Evolutionary conservation across 768 basidiomycete species (phyloP).

Genomic region (Boletus bicolor): DNA sequence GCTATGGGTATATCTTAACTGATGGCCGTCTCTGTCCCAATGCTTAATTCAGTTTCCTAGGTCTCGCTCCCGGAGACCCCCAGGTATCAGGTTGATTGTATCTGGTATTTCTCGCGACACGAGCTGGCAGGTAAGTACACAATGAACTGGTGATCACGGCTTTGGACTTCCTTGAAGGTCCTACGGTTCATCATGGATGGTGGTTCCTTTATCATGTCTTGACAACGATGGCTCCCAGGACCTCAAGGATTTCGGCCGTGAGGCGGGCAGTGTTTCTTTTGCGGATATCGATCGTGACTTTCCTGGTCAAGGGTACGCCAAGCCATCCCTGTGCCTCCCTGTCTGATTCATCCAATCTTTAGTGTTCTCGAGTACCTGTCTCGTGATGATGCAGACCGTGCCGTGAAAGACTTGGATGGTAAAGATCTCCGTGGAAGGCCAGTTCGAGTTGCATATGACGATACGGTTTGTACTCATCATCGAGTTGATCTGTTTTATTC

Average conservation of each 20-base stretch:
- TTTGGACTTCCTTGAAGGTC: constrained; percentile 17
- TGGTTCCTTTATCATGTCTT: constrained; percentile 12
- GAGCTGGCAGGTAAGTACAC: constrained; percentile 92
- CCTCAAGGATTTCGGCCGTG: constrained; percentile 95
- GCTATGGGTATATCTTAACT: constrained; percentile 47
- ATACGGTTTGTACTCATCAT: constrained; percentile 45
- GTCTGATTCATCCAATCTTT: constrained; percentile 2
- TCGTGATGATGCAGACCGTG: constrained; percentile 88
- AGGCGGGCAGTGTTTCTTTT: constrained; percentile 89
- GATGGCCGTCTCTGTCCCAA: constrained; percentile 4
- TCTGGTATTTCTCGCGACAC: constrained; percentile 90
- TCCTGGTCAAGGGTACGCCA: constrained; percentile 80
- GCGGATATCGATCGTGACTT: constrained; percentile 90
- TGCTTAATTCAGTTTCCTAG: constrained; percentile 34
- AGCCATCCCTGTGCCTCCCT: not conserved
- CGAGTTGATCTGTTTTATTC: not conserved
- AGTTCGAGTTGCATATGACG: constrained; percentile 68
- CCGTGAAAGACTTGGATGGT: constrained; percentile 82
- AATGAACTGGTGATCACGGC: not conserved
- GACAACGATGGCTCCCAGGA: constrained; percentile 60
- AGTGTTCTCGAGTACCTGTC: constrained; percentile 91
- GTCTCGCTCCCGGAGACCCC: constrained; percentile 69
- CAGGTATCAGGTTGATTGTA: constrained; percentile 81
- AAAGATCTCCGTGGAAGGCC: constrained; percentile 83
- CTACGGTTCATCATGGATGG: constrained; percentile 16